Conservation (phyloP, 352 stramenopile species). For the Pythium sp. region DNA sequence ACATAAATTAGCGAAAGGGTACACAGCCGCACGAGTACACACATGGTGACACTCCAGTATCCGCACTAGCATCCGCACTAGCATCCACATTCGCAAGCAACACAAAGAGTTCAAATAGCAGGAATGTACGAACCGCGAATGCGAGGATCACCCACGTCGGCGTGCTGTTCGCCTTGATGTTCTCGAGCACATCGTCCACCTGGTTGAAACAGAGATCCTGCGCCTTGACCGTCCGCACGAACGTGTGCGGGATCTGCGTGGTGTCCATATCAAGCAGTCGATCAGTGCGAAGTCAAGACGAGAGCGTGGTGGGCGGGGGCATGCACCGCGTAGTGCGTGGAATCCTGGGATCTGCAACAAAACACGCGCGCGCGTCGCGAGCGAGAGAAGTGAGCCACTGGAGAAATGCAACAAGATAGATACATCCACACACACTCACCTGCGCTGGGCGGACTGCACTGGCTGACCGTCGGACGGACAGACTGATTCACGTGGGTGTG, state of each 20-base stretch:
- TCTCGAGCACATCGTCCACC: conserved; percentile 66
- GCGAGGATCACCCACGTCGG: conserved; percentile 74
- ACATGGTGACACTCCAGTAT: background rate
- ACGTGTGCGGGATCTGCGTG: conserved; percentile 72
- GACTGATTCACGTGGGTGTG: background rate
- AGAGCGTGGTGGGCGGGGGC: background rate
- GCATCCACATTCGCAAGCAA: background rate
- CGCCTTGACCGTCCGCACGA: conserved; percentile 80
- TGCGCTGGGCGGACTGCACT: background rate
- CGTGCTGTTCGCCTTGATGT: conserved; percentile 61
- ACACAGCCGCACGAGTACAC: background rate
- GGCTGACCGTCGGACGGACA: background rate
- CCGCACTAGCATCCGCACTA: background rate
- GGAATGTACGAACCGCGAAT: conserved; percentile 53
- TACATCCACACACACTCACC: conserved; percentile 1
- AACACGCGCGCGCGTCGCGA: background rate
- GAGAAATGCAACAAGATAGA: background rate
- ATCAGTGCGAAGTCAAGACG: background rate
- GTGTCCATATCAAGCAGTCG: conserved; percentile 22
- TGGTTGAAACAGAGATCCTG: conserved; percentile 76
- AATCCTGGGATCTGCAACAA: background rate
- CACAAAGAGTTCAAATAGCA: background rate
- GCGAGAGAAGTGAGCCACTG: conserved; percentile 2
- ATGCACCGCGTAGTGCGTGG: background rate
- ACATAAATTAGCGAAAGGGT: background rate